These are phyloP conservation scores for Phytopythium cucurbitacearum DNA, from an alignment of 352 stramenopile species.

Conservation along the genomic window DNA sequence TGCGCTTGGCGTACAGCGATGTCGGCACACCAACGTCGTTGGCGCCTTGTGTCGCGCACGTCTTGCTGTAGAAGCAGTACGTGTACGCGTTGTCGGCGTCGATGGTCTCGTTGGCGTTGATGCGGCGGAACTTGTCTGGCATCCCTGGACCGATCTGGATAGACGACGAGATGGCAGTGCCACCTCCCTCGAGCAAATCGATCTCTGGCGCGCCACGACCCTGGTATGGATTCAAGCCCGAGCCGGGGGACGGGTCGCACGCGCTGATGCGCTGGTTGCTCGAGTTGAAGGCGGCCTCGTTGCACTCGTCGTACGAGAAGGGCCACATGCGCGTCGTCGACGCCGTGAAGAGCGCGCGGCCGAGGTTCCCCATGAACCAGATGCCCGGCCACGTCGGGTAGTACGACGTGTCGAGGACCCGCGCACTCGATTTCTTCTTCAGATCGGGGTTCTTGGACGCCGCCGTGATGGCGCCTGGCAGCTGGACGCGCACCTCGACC, in stretches of 20 bases:
- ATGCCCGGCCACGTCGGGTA: conserved; percentile 92
- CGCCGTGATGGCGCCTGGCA: conserved; percentile 79
- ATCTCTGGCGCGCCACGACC: conserved; percentile 94
- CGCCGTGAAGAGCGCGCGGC: conserved; percentile 91
- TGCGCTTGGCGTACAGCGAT: conserved; percentile 26
- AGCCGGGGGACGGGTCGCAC: conserved; percentile 90
- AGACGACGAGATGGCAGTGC: conserved; percentile 60
- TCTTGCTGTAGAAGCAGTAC: conserved; percentile 40
- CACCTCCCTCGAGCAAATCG: conserved; percentile 91
- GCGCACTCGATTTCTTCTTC: conserved; percentile 69
- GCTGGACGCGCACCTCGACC: conserved; percentile 88
- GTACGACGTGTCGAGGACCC: conserved; percentile 21
- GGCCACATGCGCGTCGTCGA: conserved; percentile 94
- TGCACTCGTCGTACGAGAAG: conserved; percentile 93
- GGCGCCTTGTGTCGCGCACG: conserved; percentile 39
- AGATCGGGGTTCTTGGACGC: conserved; percentile 59
- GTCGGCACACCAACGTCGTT: conserved; percentile 58
- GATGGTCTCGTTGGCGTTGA: conserved; percentile 22
- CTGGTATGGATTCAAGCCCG: conserved; percentile 84
- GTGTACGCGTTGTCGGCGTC: conserved; percentile 18
- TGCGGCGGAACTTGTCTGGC: conserved; percentile 40
- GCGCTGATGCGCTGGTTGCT: conserved; percentile 79
- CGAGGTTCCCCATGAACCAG: conserved; percentile 95
- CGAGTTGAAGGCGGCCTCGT: conserved; percentile 77
- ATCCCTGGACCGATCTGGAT: conserved; percentile 72